phyloP scores from a whole-genome alignment of 441 rosid species.

The Gossypium schwendimanii region DNA sequence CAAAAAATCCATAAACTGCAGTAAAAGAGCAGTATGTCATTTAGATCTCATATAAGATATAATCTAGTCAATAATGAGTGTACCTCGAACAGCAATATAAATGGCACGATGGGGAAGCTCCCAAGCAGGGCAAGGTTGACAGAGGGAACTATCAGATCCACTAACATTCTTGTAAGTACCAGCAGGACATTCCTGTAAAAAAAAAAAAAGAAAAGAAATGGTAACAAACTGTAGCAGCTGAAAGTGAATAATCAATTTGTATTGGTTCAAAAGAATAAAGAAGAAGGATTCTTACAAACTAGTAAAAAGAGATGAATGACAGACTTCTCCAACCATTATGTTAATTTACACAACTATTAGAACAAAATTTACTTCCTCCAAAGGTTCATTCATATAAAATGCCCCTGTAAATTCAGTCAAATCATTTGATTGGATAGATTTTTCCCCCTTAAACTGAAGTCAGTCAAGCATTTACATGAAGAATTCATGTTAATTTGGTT shows the following conservation, averaged over 20 bases:
- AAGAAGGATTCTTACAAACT: neutral
- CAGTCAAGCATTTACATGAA: neutral
- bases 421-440: neutral
- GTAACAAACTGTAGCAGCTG: neutral
- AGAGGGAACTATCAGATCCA: constrained; percentile 81
- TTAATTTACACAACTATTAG: neutral
- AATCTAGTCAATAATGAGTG: constrained; percentile 1
- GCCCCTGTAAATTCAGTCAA: neutral
- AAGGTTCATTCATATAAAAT: neutral
- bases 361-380: neutral
- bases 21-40: neutral
- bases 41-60: neutral
- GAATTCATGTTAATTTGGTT: neutral
- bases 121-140: constrained; percentile 61
- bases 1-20: neutral
- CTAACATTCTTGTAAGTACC: constrained; percentile 87
- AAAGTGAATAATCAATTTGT: neutral
- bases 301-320: neutral
- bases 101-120: constrained; percentile 89
- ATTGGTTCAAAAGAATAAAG: neutral
- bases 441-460: neutral
- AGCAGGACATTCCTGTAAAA: constrained; percentile 83
- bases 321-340: constrained; percentile 9
- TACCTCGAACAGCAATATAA: constrained; percentile 85
- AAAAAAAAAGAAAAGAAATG: constrained; percentile 8